Evolutionary conservation across 176 grass and related monocot species (phyloP).

Genomic region (Triticum aestivum): DNA sequence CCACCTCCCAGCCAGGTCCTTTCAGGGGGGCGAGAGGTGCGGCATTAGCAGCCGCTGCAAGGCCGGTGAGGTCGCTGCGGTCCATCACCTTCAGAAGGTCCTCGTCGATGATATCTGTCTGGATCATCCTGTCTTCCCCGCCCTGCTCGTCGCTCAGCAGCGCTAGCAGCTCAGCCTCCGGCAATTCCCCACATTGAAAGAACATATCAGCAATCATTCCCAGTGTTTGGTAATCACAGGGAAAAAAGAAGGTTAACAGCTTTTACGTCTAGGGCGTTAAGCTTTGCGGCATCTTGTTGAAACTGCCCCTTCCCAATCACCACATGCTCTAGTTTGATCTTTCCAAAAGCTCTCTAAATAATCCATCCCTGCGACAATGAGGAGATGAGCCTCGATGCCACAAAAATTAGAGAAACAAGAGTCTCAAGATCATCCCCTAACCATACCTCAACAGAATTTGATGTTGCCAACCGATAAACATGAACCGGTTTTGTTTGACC

Average conservation of each 20-base stretch:
- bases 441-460: conserved; percentile 78
- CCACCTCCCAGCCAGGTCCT: conserved; percentile 92
- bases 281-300: conserved; percentile 70
- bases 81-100: conserved; percentile 40
- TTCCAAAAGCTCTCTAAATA: conserved; percentile 81
- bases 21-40: conserved; percentile 38
- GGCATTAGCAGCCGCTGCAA: not conserved
- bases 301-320: conserved; percentile 93
- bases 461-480: conserved; percentile 72
- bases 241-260: no score
- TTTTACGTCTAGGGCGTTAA: conserved; percentile 46
- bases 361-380: conserved; percentile 53
- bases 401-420: not conserved
- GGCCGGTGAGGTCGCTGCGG: conserved; percentile 48
- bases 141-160: conserved; percentile 66
- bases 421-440: not conserved
- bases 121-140: conserved; percentile 67
- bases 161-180: conserved; percentile 67
- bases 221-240: not conserved
- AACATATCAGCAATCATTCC: not conserved
- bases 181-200: not conserved
- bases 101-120: conserved; percentile 48
- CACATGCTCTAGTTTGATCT: conserved; percentile 87
- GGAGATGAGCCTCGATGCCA: not conserved
- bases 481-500: conserved; percentile 84